Percentiles rank a stretch among this genome's conserved stretches.
phyloP scores from a whole-genome alignment of 2,329 filamentous ascomycete species.

The Monilinia fructigena region DNA sequence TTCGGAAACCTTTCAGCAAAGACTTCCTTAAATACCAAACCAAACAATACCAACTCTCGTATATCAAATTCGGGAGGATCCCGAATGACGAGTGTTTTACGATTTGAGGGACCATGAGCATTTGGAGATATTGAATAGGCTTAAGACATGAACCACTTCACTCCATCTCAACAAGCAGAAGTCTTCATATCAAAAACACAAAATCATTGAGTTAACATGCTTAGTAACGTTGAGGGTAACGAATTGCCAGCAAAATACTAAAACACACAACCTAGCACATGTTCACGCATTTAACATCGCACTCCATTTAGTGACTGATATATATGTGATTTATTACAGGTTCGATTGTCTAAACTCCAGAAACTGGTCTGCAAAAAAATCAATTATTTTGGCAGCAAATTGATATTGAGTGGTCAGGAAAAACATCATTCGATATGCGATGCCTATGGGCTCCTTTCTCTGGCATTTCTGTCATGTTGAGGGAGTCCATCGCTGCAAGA shows the following conservation, averaged over 20 bases:
- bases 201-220: conserved; percentile 43
- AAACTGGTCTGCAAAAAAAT: conserved; percentile 48
- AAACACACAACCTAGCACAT: conserved; percentile 41
- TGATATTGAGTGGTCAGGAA: conserved; percentile 41
- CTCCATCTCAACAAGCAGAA: conserved; percentile 42
- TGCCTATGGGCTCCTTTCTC: conserved; percentile 49
- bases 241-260: not conserved
- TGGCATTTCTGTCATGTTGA: conserved; percentile 49
- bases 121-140: conserved; percentile 44
- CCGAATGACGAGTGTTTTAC: not conserved
- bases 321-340: conserved; percentile 34
- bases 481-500: no score
- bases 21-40: conserved; percentile 2
- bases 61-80: conserved; percentile 11
- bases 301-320: conserved; percentile 53
- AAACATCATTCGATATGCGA: conserved; percentile 46
- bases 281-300: conserved; percentile 54
- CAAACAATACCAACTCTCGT: not conserved
- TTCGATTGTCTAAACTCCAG: conserved; percentile 39
- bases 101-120: conserved; percentile 26
- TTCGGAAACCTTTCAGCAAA: conserved; percentile 8
- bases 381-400: conserved; percentile 49
- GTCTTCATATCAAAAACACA: conserved; percentile 41
- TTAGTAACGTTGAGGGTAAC: conserved; percentile 41
- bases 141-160: conserved; percentile 46